Base-by-base conservation (phyloP, 306 rosid genomes). In the Albizia julibrissin region DNA sequence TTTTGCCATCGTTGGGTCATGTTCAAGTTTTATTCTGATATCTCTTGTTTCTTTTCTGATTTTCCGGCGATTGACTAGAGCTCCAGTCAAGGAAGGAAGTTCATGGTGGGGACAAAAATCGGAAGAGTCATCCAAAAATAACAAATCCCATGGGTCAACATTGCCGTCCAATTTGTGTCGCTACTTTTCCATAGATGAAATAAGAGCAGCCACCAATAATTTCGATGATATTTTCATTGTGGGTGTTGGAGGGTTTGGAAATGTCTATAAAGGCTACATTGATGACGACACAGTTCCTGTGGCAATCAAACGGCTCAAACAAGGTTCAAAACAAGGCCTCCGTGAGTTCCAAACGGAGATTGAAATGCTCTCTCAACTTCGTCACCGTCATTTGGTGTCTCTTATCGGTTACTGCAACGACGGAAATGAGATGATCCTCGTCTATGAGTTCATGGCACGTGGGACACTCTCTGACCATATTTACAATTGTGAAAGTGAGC, bases 291-390 rank as follows among this genome's bases (percentile, higher is more conserved):
- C 19, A 2, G 15, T 26, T 3, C 68, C 68, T 6, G 69, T 64
- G 10, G 40, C 69, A 4, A 64, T 29, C 69, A 64, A 64, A 29
- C 39, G 69, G n/a, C 69, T 64, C 69, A 64, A 64, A 29, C 79
- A 77, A 0, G 70, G 26, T 14, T 54, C 49, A 0, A 83, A 59
- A 59, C 67, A 59, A 59, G 67, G 67, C 7, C 33, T 59, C 31
- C 4, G 10, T 0, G 67, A 59, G 3, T 59, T 59, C 34, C 18
- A 59, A 26, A 59, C 67, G 0, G 67, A 59, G 67, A 59, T 59
- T 59, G 67, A 59, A 59, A 24, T 26, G 67, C 67, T 59, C 67
- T 59, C 67, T 24, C 67, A 59, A 59, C 67, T 59, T 59, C 67
- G 67, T 24, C 67, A 59, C 24, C 22, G 9, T 52, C 59, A 52